A percentile compares a stretch with the other conserved stretches of the same genome.
Evolutionary conservation across 805 yeast species (phyloP).

Genomic region (Hanseniaspora mollemarum): DNA sequence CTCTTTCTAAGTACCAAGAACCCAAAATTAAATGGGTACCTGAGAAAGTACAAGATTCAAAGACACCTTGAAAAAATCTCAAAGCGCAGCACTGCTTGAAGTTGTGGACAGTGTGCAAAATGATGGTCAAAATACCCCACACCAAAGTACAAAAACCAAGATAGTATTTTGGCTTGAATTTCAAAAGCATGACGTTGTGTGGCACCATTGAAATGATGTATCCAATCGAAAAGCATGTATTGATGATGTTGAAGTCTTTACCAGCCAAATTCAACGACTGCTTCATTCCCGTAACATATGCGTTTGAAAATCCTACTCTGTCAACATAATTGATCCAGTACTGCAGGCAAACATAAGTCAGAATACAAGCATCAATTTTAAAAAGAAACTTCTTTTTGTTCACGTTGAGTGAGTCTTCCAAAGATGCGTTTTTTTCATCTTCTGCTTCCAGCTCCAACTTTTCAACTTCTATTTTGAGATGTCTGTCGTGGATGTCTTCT

Average conservation of each 20-base stretch:
- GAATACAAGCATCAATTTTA: conserved; percentile 28
- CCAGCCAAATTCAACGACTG: conserved; percentile 42
- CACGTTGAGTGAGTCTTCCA: neutral
- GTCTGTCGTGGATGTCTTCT: neutral
- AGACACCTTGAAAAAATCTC: conserved; percentile 49
- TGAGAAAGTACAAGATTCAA: conserved; percentile 47
- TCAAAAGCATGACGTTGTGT: conserved; percentile 41
- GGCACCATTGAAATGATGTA: conserved; percentile 54
- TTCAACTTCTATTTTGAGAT: neutral
- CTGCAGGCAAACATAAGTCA: conserved; percentile 29
- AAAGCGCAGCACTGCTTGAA: conserved; percentile 44
- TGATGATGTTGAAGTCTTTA: conserved; percentile 40
- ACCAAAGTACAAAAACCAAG: conserved; percentile 41
- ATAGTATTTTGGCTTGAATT: conserved; percentile 48
- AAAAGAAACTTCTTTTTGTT: conserved; percentile 20
- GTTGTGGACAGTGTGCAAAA: conserved; percentile 38
- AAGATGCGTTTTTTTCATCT: neutral
- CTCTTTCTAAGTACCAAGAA: conserved; percentile 41
- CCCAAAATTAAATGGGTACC: conserved; percentile 48
- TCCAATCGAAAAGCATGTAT: conserved; percentile 50
- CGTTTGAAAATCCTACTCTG: conserved; percentile 43
- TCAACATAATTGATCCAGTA: conserved; percentile 46
- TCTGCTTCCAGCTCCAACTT: neutral
- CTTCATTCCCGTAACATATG: conserved; percentile 60
- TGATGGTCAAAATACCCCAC: conserved; percentile 48